These are phyloP conservation scores for Chionographis japonica DNA, from an alignment of 106 monocot genomes.

Conservation along the genomic window DNA sequence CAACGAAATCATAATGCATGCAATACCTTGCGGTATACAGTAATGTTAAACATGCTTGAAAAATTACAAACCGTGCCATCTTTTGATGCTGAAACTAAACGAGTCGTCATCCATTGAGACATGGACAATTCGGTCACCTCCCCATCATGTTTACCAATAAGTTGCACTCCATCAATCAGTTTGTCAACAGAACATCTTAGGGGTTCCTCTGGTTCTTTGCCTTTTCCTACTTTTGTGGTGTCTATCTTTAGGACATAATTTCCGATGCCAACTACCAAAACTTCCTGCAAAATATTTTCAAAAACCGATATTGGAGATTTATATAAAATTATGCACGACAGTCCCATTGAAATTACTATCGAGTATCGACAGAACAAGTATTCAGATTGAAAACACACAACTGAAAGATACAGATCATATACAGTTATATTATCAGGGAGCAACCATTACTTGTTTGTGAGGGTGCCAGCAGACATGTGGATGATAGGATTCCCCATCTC, in stretches of 20 bases:
- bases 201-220: constrained; percentile 68
- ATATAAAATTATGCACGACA: background rate
- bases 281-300: constrained; percentile 47
- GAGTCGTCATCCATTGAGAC: constrained; percentile 99
- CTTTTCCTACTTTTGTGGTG: constrained; percentile 80
- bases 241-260: constrained; percentile 81
- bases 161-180: constrained; percentile 66
- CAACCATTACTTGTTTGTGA: constrained; percentile 89
- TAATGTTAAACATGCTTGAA: too few relatives aligned
- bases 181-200: constrained; percentile 70
- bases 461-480: constrained; percentile 95
- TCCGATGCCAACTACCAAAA: constrained; percentile 83
- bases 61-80: constrained; percentile 85
- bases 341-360: too few relatives aligned
- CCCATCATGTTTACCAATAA: constrained; percentile 89
- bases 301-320: constrained; percentile 1
- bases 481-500: constrained; percentile 65
- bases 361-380: too few relatives aligned
- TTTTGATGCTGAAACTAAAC: constrained; percentile 86
- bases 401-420: background rate
- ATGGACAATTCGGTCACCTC: constrained; percentile 94
- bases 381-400: background rate
- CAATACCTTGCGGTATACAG: too few relatives aligned
- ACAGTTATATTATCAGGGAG: background rate
- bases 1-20: too few relatives aligned